A percentile compares a stretch with the other conserved stretches of the same genome.
Conservation (phyloP, 768 basidiomycete species). For the Mycena kentingensis region DNA sequence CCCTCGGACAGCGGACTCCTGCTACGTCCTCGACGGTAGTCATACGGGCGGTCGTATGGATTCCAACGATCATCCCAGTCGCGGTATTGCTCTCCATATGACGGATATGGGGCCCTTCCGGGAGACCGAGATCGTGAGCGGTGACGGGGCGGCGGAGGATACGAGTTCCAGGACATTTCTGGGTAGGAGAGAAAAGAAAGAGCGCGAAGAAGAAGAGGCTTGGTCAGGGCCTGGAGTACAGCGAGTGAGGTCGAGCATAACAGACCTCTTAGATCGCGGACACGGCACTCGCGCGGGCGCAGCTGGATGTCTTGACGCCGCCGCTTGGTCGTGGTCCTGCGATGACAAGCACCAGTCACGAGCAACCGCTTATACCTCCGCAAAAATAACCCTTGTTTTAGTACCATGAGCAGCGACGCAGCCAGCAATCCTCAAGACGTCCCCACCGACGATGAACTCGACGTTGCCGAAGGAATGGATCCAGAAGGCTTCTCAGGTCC, state of each 20-base stretch:
- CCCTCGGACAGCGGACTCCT: conserved; percentile 74
- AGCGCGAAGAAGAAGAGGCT: conserved; percentile 54
- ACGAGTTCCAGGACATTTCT: conserved; percentile 80
- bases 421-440: not conserved
- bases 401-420: conserved; percentile 15
- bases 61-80: conserved; percentile 55
- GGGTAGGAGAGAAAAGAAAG: conserved; percentile 57
- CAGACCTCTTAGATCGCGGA: conserved; percentile 84
- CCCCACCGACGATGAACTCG: conserved; percentile 7
- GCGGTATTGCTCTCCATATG: conserved; percentile 63
- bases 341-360: conserved; percentile 10
- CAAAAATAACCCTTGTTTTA: not conserved
- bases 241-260: conserved; percentile 82
- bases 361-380: not conserved
- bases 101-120: conserved; percentile 56
- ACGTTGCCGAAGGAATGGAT: conserved; percentile 53
- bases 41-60: conserved; percentile 68
- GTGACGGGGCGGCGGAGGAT: conserved; percentile 72
- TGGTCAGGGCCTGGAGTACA: conserved; percentile 71
- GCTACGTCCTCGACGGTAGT: conserved; percentile 76
- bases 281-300: conserved; percentile 48
- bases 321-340: conserved; percentile 20
- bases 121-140: conserved; percentile 87
- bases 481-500: conserved; percentile 61
- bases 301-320: conserved; percentile 44